phyloP scores from a whole-genome alignment of 2,329 filamentous ascomycete species.

The Teratosphaeria pseudoeucalypti region DNA sequence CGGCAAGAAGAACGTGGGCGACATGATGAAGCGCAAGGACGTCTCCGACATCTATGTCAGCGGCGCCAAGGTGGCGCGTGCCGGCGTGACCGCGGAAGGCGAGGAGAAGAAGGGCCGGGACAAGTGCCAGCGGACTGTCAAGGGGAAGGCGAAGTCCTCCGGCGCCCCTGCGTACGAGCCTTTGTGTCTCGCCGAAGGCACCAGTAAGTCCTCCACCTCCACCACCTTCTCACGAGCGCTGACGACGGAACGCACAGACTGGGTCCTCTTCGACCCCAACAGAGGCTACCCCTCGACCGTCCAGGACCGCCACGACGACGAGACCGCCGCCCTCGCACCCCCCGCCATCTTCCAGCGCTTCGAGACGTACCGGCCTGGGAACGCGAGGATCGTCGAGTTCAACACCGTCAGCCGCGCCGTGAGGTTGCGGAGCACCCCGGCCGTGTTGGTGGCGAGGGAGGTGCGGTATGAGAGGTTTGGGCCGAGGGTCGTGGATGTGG shows the following conservation, averaged over 20 bases:
- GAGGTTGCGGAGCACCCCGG: slow-evolving; percentile 7
- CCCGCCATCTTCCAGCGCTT: slow-evolving; percentile 3
- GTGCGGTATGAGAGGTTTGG: slow-evolving; percentile 13
- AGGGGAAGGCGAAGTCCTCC: background rate
- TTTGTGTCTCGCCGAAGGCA: background rate
- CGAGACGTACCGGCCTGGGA: slow-evolving; percentile 11
- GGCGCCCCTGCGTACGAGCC: slow-evolving; percentile 2
- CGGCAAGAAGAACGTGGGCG: background rate
- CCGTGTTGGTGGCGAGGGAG: slow-evolving; percentile 1
- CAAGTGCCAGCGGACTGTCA: background rate
- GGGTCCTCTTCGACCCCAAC: slow-evolving; percentile 18
- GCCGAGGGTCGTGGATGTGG: slow-evolving; percentile 11
- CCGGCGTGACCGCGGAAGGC: background rate
- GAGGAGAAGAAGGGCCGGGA: background rate
- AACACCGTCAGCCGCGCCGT: slow-evolving; percentile 10
- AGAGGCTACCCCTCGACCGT: slow-evolving; percentile 6
- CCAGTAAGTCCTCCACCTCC: slow-evolving; percentile 1
- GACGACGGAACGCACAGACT: slow-evolving; percentile 9
- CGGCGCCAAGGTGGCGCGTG: background rate
- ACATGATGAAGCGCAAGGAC: background rate
- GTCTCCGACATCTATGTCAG: background rate
- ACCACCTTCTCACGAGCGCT: background rate
- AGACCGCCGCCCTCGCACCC: background rate
- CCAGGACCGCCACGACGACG: background rate
- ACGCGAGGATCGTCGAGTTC: slow-evolving; percentile 14